Percentiles rank a stretch among this genome's conserved stretches.
Conservation (phyloP, 805 yeast genomes). For the Danielia reshetovae region DNA sequence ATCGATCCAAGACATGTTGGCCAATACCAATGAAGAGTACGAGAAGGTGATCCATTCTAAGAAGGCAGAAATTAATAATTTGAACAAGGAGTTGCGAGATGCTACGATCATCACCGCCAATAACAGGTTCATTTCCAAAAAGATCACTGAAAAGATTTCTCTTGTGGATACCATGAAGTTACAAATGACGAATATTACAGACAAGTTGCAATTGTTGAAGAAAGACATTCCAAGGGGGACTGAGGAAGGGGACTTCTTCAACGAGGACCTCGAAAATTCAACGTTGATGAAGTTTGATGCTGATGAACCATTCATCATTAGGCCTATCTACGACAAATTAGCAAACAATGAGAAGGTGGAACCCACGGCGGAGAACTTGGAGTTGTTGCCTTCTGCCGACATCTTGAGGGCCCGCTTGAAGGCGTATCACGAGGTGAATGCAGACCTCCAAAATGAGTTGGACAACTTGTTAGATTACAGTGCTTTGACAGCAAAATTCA, state of each 20-base stretch:
- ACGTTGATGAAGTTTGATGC: conserved; percentile 66
- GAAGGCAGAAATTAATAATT: conserved; percentile 29
- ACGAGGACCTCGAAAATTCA: conserved; percentile 52
- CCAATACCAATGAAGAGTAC: conserved; percentile 36
- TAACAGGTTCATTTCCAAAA: conserved; percentile 33
- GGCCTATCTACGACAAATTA: conserved; percentile 55
- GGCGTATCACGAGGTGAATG: conserved; percentile 74
- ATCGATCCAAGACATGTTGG: conserved; percentile 36
- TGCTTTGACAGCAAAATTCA: conserved; percentile 58
- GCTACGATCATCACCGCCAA: conserved; percentile 41
- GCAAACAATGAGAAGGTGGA: conserved; percentile 23
- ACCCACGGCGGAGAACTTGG: conserved; percentile 22
- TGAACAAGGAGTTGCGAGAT: conserved; percentile 36
- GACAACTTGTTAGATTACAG: conserved; percentile 44
- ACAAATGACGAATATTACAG: conserved; percentile 39
- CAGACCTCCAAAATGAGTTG: conserved; percentile 49
- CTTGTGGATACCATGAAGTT: conserved; percentile 49
- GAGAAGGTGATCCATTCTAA: conserved; percentile 34
- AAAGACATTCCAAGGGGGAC: conserved; percentile 14
- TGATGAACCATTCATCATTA: conserved; percentile 84
- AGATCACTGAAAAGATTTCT: conserved; percentile 33
- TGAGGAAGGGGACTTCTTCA: conserved; percentile 30
- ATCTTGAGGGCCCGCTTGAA: conserved; percentile 72
- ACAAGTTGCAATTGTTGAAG: conserved; percentile 27
- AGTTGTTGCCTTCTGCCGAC: conserved; percentile 40